These are phyloP conservation scores for Pythium dissimile DNA, from an alignment of 352 stramenopile species.

Conservation along the genomic window DNA sequence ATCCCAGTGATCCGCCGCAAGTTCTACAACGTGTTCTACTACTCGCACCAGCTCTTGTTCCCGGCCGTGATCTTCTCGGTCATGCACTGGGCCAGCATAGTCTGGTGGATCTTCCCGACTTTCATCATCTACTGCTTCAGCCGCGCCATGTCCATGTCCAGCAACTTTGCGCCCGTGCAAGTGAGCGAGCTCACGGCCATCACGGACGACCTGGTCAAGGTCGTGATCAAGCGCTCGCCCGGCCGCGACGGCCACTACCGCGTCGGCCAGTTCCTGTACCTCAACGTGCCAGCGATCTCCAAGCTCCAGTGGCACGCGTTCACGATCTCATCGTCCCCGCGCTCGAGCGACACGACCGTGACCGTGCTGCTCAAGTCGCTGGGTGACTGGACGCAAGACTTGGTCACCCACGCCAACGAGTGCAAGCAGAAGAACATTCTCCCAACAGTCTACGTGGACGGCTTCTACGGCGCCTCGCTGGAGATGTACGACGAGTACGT, in stretches of 20 bases:
- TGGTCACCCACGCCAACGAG: slow-evolving; percentile 29
- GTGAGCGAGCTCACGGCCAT: slow-evolving; percentile 22
- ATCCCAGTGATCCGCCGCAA: slow-evolving; percentile 32
- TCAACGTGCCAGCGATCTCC: slow-evolving; percentile 39
- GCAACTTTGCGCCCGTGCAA: slow-evolving; percentile 21
- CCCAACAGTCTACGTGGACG: slow-evolving; percentile 40
- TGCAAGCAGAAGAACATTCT: slow-evolving; percentile 21
- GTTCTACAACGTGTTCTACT: slow-evolving; percentile 41
- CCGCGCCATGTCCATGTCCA: slow-evolving; percentile 27
- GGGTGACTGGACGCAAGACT: slow-evolving; percentile 31
- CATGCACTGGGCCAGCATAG: slow-evolving; percentile 33
- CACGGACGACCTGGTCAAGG: slow-evolving; percentile 28
- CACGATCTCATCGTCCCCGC: slow-evolving; percentile 40
- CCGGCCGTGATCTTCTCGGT: slow-evolving; percentile 35
- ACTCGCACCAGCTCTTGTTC: slow-evolving; percentile 37
- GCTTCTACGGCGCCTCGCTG: slow-evolving; percentile 35
- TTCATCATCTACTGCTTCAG: slow-evolving; percentile 35
- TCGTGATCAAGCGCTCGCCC: slow-evolving; percentile 27
- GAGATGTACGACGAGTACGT: slow-evolving; percentile 32
- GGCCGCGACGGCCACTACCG: slow-evolving; percentile 20
- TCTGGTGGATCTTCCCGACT: slow-evolving; percentile 35
- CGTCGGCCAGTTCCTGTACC: slow-evolving; percentile 41
- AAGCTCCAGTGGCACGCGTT: slow-evolving; percentile 51
- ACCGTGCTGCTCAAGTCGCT: slow-evolving; percentile 42
- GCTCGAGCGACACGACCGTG: slow-evolving; percentile 12